phyloP scores from a whole-genome alignment of 768 basidiomycete genomes.

The Tylopilus balloui region DNA sequence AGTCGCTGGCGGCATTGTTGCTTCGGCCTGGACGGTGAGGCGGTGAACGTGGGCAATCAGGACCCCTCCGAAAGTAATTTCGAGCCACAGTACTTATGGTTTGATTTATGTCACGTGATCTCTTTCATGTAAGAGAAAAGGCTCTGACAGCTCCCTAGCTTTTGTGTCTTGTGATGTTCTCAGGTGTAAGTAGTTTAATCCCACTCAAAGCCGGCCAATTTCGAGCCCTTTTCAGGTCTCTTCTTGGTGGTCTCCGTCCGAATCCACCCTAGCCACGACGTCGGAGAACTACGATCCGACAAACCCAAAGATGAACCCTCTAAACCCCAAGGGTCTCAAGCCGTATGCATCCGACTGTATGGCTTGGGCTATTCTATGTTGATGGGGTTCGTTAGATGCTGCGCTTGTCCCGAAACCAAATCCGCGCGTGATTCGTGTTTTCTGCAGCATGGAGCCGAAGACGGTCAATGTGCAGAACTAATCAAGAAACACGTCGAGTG shows the following conservation, averaged over 20 bases:
- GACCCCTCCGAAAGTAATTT: neutral
- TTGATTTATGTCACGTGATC: neutral
- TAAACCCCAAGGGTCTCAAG: slow-evolving; percentile 93
- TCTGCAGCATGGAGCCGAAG: slow-evolving; percentile 60
- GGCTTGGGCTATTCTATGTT: neutral
- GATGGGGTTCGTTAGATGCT: slow-evolving; percentile 58
- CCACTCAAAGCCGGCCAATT: neutral
- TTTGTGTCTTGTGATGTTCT: slow-evolving; percentile 37
- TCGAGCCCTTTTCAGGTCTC: slow-evolving; percentile 35
- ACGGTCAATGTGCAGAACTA: slow-evolving; percentile 76
- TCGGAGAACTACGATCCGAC: slow-evolving; percentile 61
- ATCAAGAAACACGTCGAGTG: slow-evolving; percentile 81
- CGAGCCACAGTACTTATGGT: too few relatives aligned
- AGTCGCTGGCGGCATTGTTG: slow-evolving; percentile 9
- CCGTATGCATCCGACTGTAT: slow-evolving; percentile 54
- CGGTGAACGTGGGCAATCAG: neutral
- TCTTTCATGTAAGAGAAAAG: too few relatives aligned
- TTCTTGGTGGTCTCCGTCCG: slow-evolving; percentile 51
- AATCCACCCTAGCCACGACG: slow-evolving; percentile 26
- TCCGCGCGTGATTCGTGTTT: slow-evolving; percentile 93
- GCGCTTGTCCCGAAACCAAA: slow-evolving; percentile 94
- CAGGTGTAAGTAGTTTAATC: slow-evolving; percentile 29
- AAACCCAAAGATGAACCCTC: slow-evolving; percentile 75
- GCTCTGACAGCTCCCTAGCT: too few relatives aligned
- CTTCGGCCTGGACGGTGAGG: neutral